Base-by-base conservation (phyloP, 805 yeast genomes). In the Wickerhamomyces alni region DNA sequence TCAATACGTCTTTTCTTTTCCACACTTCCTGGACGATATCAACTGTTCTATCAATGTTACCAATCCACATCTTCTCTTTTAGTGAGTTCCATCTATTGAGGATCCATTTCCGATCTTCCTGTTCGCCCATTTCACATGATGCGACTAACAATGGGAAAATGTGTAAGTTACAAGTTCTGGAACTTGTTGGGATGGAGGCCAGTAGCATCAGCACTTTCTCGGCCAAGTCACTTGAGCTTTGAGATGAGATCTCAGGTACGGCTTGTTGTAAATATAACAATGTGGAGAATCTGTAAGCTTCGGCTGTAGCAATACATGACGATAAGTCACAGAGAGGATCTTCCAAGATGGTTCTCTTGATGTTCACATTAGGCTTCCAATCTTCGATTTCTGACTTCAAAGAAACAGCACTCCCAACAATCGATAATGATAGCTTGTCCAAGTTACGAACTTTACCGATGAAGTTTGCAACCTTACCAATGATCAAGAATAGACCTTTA, bases 1-100 rank as follows among this genome's bases (percentile, higher is more conserved):
- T 39, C 31, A 8, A 15, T 22, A 13, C 36, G 31, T 80, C 83
- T 41, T 76, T 76, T 17, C 87, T 58, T 29, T 71, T 62, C 88
- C 88, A 81, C 9, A 80, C 86, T 54, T 81, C 88, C 44, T 76
- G 74, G 27, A 81, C 81, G 10, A 81, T 83, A 47, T 80, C 86
- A 39, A 75, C 63, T 0, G 87, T 78, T 24, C 82, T 61, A 48
- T 77, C 83, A 13, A 80, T 72, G 44, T 79, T 81, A 1, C 86
- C 86, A 37, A 81, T 69, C 77, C 82, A 75, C 65, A 81, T 63
- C 51, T 69, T 67, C 13, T 72, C 65, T 17, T 72, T 59, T 13
- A 81, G 59, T 12, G 73, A 49, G 6, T 60, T 64, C 87, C 87
- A 81, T 24, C 85, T 59, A 17, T 67, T 62, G 37, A 63, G 66